phyloP scores from a whole-genome alignment of 352 stramenopile species.

The Pythium sukuiense region DNA sequence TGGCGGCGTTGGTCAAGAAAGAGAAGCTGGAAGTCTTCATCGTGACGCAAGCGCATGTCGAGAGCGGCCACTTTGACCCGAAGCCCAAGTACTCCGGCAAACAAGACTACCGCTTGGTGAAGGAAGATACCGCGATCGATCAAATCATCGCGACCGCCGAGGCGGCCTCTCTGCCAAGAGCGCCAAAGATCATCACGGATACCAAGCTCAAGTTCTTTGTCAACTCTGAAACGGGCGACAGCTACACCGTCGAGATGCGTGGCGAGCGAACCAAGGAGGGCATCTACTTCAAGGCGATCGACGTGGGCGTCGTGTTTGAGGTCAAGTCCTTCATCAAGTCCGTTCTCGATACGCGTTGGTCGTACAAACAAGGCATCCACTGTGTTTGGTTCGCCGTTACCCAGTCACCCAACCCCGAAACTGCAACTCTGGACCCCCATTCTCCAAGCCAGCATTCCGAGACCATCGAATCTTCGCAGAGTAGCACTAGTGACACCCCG shows the following conservation, averaged over 20 bases:
- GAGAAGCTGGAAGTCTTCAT: neutral
- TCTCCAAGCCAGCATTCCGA: too few relatives aligned
- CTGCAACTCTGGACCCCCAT: too few relatives aligned
- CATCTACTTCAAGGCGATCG: slow-evolving; percentile 7
- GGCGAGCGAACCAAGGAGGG: neutral
- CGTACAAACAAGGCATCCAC: neutral
- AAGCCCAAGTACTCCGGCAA: neutral
- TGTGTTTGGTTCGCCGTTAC: slow-evolving; percentile 1
- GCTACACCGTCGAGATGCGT: slow-evolving; percentile 7
- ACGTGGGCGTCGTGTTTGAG: slow-evolving; percentile 1
- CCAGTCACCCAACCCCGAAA: neutral
- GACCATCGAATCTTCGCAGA: too few relatives aligned
- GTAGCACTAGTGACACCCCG: too few relatives aligned
- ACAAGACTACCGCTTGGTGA: neutral
- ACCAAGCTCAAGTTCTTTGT: neutral
- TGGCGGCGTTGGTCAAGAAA: neutral
- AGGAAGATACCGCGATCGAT: neutral
- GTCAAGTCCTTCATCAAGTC: neutral
- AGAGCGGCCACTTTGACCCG: too few relatives aligned
- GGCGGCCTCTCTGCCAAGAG: neutral
- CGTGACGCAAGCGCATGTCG: too few relatives aligned
- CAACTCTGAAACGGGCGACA: neutral
- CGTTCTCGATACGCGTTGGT: neutral
- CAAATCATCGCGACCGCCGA: neutral
- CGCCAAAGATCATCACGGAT: slow-evolving; percentile 4